Conservation (phyloP, 805 yeast species). For the Candida chauliodis region DNA sequence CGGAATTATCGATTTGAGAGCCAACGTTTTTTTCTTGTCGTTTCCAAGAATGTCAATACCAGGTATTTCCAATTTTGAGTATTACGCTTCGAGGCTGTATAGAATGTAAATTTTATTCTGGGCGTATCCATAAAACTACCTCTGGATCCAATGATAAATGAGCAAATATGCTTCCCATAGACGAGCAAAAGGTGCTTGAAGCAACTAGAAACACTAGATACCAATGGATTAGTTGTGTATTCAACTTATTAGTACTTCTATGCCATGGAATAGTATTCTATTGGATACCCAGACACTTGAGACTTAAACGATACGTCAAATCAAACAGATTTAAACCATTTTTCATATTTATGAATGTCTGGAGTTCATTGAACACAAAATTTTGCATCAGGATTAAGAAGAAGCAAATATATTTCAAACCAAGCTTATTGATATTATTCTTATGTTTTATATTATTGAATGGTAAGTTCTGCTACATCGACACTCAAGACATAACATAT, state of each 20-base stretch:
- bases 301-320: conserved; percentile 19
- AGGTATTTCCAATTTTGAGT: no score
- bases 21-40: not conserved
- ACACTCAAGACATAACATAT: conserved; percentile 38
- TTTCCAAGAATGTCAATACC: not conserved
- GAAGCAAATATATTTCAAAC: conserved; percentile 33
- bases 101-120: no score
- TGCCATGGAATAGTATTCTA: conserved; percentile 40
- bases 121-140: not conserved
- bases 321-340: conserved; percentile 15
- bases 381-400: conserved; percentile 17
- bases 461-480: conserved; percentile 23
- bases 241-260: conserved; percentile 22
- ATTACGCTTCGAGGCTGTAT: no score
- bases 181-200: conserved; percentile 38
- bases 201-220: conserved; percentile 29
- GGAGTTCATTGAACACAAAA: conserved; percentile 27
- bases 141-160: conserved; percentile 15
- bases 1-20: conserved; percentile 3
- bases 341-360: conserved; percentile 24
- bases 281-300: conserved; percentile 36
- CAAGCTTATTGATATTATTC: conserved; percentile 33
- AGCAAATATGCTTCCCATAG: conserved; percentile 12
- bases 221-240: conserved; percentile 33
- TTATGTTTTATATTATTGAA: conserved; percentile 25